Evolutionary conservation across 2,329 filamentous ascomycete genomes (phyloP), one percentile per base, ranked within the genome.

Genomic region (Elsinoe necatrix): DNA sequence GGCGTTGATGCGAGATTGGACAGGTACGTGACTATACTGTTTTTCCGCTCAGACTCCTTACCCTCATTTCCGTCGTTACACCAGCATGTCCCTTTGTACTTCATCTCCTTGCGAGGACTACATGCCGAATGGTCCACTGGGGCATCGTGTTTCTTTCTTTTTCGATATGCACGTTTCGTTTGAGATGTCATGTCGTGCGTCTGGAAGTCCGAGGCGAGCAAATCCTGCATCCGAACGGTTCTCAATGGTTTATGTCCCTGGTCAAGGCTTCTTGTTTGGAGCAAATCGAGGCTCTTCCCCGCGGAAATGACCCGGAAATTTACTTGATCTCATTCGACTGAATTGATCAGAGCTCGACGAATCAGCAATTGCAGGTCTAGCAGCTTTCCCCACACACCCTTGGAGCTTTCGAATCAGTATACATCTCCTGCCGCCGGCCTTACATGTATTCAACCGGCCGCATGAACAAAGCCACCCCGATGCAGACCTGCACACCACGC

Each of bases 1-100:
- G 79, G 80, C 65, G 81, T 86, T 25, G 80, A 95, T 70, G 85
- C 89, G 61, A 79, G 84, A 70, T 75, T 96, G 72, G 92, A 97
- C 77, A 95, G 89, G 92, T 97, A 83, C 85, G 89, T 79, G 64
- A 64, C 21, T 39, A 39, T 39, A 14, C 48, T 31, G 31, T 20
- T 20, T 52, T 35, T 39, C 20, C 31, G 16, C 20, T 34, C 9
- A 31, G 12, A 34, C 16, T 50, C 45, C 45, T 50, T 18, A 25
- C 25, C 25, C 14, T 34, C 25, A 50, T 50, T 34, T 20, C 45
- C 45, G 45, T 21, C 14, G 45, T 50, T 50, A 50, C 45, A 50
- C 45, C 31, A 50, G 45, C 45, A 50, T 34, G 50, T 55, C 34
- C 29, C 42, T 54, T 16, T 58, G 39, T 58, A 25, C 23, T 39